phyloP scores from a whole-genome alignment of 179 eudicot genomes.

The Corrigiola litoralis region DNA sequence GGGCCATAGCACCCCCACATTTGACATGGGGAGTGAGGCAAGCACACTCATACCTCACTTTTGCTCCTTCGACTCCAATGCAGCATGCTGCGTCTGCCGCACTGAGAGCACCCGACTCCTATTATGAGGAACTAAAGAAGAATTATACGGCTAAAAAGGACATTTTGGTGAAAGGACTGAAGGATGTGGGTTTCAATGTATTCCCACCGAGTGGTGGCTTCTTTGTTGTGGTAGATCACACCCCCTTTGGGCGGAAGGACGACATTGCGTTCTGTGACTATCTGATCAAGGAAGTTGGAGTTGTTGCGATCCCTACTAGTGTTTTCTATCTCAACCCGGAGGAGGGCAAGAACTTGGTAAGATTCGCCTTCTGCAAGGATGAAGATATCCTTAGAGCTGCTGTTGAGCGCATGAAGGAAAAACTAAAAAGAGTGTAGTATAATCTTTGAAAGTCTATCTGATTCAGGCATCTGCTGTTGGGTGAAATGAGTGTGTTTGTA shows the following conservation, averaged over 20 bases:
- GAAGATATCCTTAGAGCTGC: slow-evolving; percentile 71
- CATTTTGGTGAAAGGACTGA: slow-evolving; percentile 77
- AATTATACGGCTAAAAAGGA: slow-evolving; percentile 73
- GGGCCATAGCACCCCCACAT: slow-evolving; percentile 96
- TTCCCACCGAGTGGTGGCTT: slow-evolving; percentile 93
- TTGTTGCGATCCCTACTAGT: slow-evolving; percentile 91
- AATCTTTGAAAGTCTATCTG: no score
- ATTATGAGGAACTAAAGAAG: slow-evolving; percentile 57
- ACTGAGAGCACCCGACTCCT: slow-evolving; percentile 71
- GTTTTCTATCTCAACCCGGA: slow-evolving; percentile 81
- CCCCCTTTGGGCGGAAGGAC: slow-evolving; percentile 78
- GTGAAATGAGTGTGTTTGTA: no score
- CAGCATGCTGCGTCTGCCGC: slow-evolving; percentile 83
- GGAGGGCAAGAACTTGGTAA: slow-evolving; percentile 91
- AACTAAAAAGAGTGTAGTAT: slow-evolving; percentile 33
- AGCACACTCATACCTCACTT: slow-evolving; percentile 87
- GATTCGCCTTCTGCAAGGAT: slow-evolving; percentile 91
- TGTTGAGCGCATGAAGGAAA: slow-evolving; percentile 69
- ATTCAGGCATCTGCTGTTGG: no score
- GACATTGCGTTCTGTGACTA: slow-evolving; percentile 86
- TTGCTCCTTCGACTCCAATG: slow-evolving; percentile 94
- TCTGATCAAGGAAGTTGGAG: slow-evolving; percentile 90
- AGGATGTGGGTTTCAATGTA: slow-evolving; percentile 70
- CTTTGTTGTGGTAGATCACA: slow-evolving; percentile 90
- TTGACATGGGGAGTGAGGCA: slow-evolving; percentile 87